These are phyloP conservation scores for Coemansia sp. DNA, from an alignment of 192 early-diverging fungal genomes.

Conservation along the genomic window DNA sequence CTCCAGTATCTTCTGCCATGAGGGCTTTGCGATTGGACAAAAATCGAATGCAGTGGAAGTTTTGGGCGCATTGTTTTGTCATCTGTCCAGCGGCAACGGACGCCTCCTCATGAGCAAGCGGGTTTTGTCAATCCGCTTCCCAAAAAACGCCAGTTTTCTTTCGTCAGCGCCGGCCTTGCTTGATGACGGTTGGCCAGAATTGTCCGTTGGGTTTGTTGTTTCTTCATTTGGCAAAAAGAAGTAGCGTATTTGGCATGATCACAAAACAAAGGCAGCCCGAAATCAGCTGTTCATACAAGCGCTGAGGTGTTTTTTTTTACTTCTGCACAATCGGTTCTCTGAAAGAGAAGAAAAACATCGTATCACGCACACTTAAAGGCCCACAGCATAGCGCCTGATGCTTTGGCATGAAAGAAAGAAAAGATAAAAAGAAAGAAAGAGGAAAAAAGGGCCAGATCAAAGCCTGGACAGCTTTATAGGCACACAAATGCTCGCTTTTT, in stretches of 20 bases:
- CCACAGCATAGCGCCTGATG: not conserved
- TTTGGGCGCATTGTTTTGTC: not conserved
- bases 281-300: not conserved
- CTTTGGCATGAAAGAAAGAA: not conserved
- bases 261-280: not conserved
- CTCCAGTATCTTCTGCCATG: not conserved
- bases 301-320: no score
- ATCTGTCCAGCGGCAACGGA: not conserved
- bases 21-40: not conserved
- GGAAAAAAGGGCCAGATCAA: not conserved
- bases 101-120: conserved; percentile 1
- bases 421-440: not conserved
- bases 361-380: not conserved
- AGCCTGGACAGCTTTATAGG: not conserved
- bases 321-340: no score
- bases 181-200: conserved; percentile 15
- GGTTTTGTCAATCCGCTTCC: not conserved
- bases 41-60: conserved; percentile 7
- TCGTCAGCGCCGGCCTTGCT: conserved; percentile 1
- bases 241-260: not conserved
- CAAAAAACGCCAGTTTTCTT: not conserved
- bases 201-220: conserved; percentile 16
- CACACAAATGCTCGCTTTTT: not conserved
- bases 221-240: not conserved
- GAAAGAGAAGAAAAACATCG: no score